Base-by-base conservation (phyloP, 331 rosid species). In the Quercus tomentella region DNA sequence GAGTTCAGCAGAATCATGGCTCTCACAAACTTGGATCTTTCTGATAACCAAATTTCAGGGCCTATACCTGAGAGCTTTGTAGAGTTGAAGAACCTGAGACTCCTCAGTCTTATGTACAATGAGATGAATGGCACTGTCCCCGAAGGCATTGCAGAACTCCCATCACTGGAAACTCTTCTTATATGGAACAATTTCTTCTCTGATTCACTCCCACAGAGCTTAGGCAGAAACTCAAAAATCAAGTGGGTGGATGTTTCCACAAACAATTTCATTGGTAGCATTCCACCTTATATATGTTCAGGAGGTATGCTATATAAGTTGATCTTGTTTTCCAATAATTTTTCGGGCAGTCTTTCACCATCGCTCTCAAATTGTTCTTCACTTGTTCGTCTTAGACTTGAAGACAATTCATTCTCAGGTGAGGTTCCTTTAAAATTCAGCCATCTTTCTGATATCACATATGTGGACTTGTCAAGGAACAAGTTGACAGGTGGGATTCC, bases 381-480 rank as follows among this genome's bases (percentile, higher is more conserved):
- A 11, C 89, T 95, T n/a, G 94, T 95, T 84, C 99, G 99, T 57
- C 89, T 95, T 84, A 88, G 99, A 76, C 78, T 95, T 4, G 99
- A 95, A 82, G 93, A 93, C 74, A 95, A 95, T 78, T 82, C 86
- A 16, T 78, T 95, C 86, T 85, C 96, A 10, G 97, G 97, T 77
- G 84, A 89, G 69, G 87, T 95, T 80, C 82, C 92, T 72, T 83
- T 94, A 56, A 86, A 76, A 63, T 95, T 93, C 82, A 87, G 82
- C 81, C 77, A 76, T 83, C 87, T 91, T 88, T 87, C 82, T 57
- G 89, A 84, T 73, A 81, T 95, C 82, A 56, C 95, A 35, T 95
- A 95, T 43, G 77, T 93, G 33, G 99, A 93, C 74, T 82, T 95
- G 66, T 95, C 97, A 26, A 76, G 43, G 35, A 95, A 95, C 91